Evolutionary conservation across 768 basidiomycete genomes (phyloP).

Genomic region (Leccinum subtestaceum): DNA sequence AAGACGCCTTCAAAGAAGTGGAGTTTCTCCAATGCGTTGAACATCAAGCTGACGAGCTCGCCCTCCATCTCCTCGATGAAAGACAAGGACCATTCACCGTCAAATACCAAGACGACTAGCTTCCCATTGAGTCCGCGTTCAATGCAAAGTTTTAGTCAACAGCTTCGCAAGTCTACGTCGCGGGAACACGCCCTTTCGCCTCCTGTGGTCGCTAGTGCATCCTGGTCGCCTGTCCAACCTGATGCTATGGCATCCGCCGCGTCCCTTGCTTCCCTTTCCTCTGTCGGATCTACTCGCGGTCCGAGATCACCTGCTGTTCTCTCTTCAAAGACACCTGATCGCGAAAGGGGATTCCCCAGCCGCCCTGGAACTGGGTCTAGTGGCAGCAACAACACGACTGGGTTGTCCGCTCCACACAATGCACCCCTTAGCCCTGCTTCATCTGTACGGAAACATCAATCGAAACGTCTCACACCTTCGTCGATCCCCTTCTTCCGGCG

Average conservation of each 20-base stretch:
- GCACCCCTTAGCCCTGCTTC: slow-evolving; percentile 72
- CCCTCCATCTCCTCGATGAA: slow-evolving; percentile 57
- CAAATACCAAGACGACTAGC: slow-evolving; percentile 44
- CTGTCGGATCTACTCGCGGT: slow-evolving; percentile 60
- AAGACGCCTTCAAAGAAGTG: slow-evolving; percentile 95
- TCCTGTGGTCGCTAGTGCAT: slow-evolving; percentile 39
- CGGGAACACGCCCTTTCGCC: slow-evolving; percentile 58
- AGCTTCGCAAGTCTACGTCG: slow-evolving; percentile 65
- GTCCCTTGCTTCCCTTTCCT: slow-evolving; percentile 72
- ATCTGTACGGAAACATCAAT: slow-evolving; percentile 62
- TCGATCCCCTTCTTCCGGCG: slow-evolving; percentile 94
- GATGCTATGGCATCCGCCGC: slow-evolving; percentile 79
- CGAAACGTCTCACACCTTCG: slow-evolving; percentile 83
- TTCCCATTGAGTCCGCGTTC: slow-evolving; percentile 67
- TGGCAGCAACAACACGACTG: slow-evolving; percentile 64
- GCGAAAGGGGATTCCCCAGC: slow-evolving; percentile 46
- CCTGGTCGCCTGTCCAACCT: slow-evolving; percentile 69
- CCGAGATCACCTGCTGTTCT: slow-evolving; percentile 42
- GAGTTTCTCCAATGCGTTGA: slow-evolving; percentile 88
- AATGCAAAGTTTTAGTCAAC: slow-evolving; percentile 59
- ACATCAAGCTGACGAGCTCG: slow-evolving; percentile 67
- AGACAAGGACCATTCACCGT: slow-evolving; percentile 38
- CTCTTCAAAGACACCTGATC: slow-evolving; percentile 63
- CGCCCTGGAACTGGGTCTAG: slow-evolving; percentile 78
- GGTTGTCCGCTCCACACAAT: slow-evolving; percentile 49